Base-by-base conservation (phyloP, 2,329 filamentous ascomycete genomes). In the Ilyonectria robusta region DNA sequence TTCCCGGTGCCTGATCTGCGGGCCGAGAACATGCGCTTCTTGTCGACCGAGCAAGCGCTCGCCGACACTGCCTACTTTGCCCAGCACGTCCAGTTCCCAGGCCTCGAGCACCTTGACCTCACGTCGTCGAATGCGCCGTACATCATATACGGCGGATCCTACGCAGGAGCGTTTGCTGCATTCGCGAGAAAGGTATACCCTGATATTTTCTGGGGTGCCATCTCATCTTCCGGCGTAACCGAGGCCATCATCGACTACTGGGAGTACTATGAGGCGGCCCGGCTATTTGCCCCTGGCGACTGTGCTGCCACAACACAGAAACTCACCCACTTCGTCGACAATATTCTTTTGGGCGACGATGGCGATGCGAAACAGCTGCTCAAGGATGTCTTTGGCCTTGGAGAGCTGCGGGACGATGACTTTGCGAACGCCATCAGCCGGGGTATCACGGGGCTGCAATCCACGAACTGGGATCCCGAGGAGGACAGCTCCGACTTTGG, bases 51-150 rank as follows among this genome's bases (percentile, higher is more conserved):
- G 72, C 94, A 97, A 78, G 90, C 94, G 0, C 78, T 97, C 44
- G 94, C 93, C 8, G 94, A 97, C 78, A 89, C 91, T 48, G 93
- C 90, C 2, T 97, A 93, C 80, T 97, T 97, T 80, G 93, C 93
- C 0, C 81, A 88, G 67, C 87, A 96, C 70, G 85, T 94, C 46
- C 83, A 89, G 57, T 94, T 95, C 67, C 84, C 88, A 0, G 93
- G 93, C 0, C 80, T 94, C 6, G 90, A 93, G 75, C 80, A 93
- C 68, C 75, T 87, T 26, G 86, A 94, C 69, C 81, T 96, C 42
- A 93, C 88, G 0, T 88, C 93, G 0, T 82, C 87, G 1, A 85
- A 83, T 3, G 90, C 89, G 0, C 88, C 94, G 0, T 96, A 91
- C 81, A 91, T 97, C 65, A 89, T 89, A 0, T 97, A 97, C 68